Base-by-base conservation (phyloP, 225 moss, liverwort and hornwort species). In the Antitrichia curtipendula region DNA sequence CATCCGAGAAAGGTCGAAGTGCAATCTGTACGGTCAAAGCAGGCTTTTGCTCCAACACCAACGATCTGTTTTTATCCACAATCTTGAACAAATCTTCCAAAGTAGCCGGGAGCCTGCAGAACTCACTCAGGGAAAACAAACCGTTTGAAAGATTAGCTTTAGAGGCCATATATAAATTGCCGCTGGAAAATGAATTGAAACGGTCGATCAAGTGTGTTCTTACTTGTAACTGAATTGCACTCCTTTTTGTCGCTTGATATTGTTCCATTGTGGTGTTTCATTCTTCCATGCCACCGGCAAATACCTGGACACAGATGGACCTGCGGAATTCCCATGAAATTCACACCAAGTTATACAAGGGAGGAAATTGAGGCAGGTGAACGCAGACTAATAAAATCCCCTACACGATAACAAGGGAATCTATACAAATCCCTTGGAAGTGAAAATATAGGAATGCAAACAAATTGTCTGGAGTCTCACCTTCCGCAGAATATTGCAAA, bases 1-100 rank as follows among this genome's bases (percentile, higher is more conserved):
- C 89, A 14, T 89, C 90, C 53, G 89, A 91, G 88, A 95, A 94
- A 8, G 94, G 91, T 63, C 59, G 66, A 4, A 65, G 87, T 32
- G 91, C 93, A 70, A 94, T 92, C 77, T 95, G 89, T 57, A 94
- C 41, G 8, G 40, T 41, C 7, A 53, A 21, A 54, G 29, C 28
- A 32, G 31, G 77, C 23, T 9, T 60, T 40, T 6, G 12, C 40
- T 76, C 64, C 38, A 53, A 1, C 52, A 13, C 14, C 50, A 85
- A 16, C 29, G 64, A 64, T 23, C 53, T 28, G 8, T 64, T 52
- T 10, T 20, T 8, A 10, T 50, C 62, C 60, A 85, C 61, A 20
- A 47, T 73, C 59, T 23, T 56, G 69, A 84, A 60, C 47, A 84
- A 25, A 11, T 47, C 27, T 24, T 73, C 36, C 25, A 84, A 13